Evolutionary conservation across 129 eudicot species (phyloP), one percentile per base, ranked within the genome.

Genomic region (Erigeron canadensis): DNA sequence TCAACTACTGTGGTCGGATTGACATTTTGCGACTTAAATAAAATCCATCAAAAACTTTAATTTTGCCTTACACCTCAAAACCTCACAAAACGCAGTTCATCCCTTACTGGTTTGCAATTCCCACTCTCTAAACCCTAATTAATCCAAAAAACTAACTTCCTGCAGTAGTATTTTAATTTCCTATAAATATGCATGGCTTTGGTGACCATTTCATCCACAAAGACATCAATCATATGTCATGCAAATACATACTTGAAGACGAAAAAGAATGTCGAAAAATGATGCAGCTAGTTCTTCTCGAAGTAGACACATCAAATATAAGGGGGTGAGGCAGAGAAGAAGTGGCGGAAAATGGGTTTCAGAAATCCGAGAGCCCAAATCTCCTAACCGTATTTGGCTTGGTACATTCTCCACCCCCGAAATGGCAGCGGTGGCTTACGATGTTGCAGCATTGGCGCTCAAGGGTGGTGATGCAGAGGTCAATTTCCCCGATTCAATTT

Each of bases 381-480:
- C 96, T 4, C 91, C 89, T 4, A 89, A 89, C 15, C 69, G 96
- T 39, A 89, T 89, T 12, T 86, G 91, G 96, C 91, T 89, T 16
- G 96, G 96, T 56, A 74, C 96, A 22, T 89, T 86, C 48, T 69
- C 89, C 3, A 86, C 89, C 0, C 84, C 96, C 1, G 91, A 89
- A 80, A 89, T 89, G 96, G 96, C 96, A 0, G 96, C 91, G 0
- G 89, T 81, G 21, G 96, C 96, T 2, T 89, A 89, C 75, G 96
- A 89, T 46, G 96, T 89, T 56, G 96, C 96, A 54, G 89, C 89
- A 15, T 81, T 81, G 34, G 96, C 96, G 2, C 82, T 89, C 6
- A 89, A 80, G 73, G 96, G 96, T 23, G 63, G 59, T 1, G 83
- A 79, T n/a, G 89, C 91, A 2, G 91, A 86, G 68, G 85, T 89